Percentiles rank a stretch among this genome's conserved stretches.
phyloP scores from a whole-genome alignment of 257 asterid genomes.

The Solanum habrochaites region DNA sequence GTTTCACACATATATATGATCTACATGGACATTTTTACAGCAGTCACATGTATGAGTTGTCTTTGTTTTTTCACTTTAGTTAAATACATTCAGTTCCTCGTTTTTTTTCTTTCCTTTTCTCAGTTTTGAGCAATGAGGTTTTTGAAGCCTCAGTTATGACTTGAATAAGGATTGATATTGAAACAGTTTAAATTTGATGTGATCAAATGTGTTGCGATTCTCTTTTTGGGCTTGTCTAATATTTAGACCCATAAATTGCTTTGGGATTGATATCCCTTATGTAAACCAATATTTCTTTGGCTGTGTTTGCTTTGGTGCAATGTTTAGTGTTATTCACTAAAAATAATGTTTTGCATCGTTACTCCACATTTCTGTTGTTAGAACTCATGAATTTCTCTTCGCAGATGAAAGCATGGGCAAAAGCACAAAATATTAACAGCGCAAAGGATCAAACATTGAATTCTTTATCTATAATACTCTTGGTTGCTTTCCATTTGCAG shows the following conservation, averaged over 20 bases:
- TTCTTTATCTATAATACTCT: slow-evolving; percentile 67
- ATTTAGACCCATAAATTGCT: background rate
- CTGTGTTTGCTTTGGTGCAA: background rate
- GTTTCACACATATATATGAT: background rate
- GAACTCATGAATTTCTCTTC: background rate
- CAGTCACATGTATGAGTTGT: background rate
- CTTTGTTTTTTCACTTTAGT: background rate
- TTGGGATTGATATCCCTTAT: background rate
- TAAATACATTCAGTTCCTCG: background rate
- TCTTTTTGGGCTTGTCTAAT: background rate
- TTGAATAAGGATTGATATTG: background rate
- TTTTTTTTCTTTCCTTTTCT: background rate
- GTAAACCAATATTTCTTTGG: background rate
- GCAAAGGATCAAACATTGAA: slow-evolving; percentile 79
- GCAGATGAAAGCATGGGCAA: slow-evolving; percentile 95
- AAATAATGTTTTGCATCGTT: background rate
- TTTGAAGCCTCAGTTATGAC: background rate
- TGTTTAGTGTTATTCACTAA: background rate
- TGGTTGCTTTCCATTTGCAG: slow-evolving; percentile 94
- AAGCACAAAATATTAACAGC: slow-evolving; percentile 70
- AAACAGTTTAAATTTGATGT: background rate
- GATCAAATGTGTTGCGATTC: background rate
- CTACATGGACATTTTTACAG: background rate
- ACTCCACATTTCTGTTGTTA: background rate
- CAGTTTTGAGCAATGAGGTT: background rate